These are phyloP conservation scores for Globisporangium middletonii DNA, from an alignment of 352 stramenopile genomes.

Conservation along the genomic window DNA sequence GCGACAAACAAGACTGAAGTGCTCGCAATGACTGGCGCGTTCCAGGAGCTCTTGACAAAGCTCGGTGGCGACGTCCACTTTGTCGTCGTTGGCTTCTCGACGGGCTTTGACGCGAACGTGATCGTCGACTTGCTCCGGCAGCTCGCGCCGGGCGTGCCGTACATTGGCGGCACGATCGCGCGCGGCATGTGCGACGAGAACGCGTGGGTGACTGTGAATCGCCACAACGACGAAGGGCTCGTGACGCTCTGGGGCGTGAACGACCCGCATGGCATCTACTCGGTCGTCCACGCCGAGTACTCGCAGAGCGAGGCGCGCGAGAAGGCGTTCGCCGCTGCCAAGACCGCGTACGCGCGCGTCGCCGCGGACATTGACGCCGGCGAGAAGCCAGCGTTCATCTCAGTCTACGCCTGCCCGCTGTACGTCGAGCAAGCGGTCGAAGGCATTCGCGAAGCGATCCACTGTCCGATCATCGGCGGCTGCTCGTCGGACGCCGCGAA, in stretches of 20 bases:
- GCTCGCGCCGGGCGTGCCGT: slow-evolving; percentile 70
- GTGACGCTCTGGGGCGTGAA: slow-evolving; percentile 85
- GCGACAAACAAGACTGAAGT: slow-evolving; percentile 67
- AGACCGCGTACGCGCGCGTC: slow-evolving; percentile 53
- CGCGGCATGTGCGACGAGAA: slow-evolving; percentile 85
- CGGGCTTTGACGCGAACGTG: slow-evolving; percentile 67
- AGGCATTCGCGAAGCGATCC: slow-evolving; percentile 71
- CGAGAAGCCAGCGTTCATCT: slow-evolving; percentile 76
- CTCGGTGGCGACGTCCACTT: slow-evolving; percentile 78
- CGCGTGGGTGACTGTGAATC: slow-evolving; percentile 84
- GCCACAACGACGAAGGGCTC: slow-evolving; percentile 77
- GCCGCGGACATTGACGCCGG: slow-evolving; percentile 46
- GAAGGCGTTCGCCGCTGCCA: slow-evolving; percentile 70
- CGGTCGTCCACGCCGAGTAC: slow-evolving; percentile 76
- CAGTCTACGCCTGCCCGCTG: slow-evolving; percentile 72
- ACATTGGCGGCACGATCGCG: slow-evolving; percentile 80
- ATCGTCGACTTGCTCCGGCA: slow-evolving; percentile 71
- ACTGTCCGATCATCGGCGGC: slow-evolving; percentile 76
- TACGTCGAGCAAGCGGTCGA: slow-evolving; percentile 82
- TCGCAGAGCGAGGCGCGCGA: slow-evolving; percentile 71
- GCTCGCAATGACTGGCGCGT: slow-evolving; percentile 67
- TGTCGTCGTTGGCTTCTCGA: slow-evolving; percentile 81
- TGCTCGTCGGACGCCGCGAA: slow-evolving; percentile 78
- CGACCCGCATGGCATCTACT: slow-evolving; percentile 77
- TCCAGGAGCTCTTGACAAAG: slow-evolving; percentile 76